These are phyloP conservation scores for Pythium scleroteichum DNA, from an alignment of 352 stramenopile species.

Conservation along the genomic window DNA sequence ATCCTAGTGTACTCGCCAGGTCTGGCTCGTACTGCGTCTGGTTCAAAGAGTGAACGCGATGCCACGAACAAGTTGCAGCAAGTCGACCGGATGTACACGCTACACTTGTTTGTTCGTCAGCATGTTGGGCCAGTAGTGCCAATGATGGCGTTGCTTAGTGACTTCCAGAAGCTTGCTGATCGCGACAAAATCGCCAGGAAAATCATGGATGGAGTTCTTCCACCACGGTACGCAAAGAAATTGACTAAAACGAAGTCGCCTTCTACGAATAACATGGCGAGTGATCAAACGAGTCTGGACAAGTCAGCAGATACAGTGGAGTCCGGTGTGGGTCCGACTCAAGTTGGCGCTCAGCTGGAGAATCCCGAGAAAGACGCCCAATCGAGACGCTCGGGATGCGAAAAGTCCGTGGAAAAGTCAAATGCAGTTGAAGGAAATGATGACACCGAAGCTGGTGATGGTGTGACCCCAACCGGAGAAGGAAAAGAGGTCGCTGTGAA, in stretches of 20 bases:
- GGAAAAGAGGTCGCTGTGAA: too few relatives aligned
- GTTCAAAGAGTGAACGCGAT: conserved; percentile 39
- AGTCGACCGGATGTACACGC: conserved; percentile 67
- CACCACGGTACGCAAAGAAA: conserved; percentile 1
- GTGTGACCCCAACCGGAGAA: too few relatives aligned
- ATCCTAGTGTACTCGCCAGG: conserved; percentile 25
- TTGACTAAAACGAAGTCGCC: background rate
- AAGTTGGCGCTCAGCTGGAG: too few relatives aligned
- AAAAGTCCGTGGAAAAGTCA: too few relatives aligned
- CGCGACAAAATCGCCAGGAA: background rate
- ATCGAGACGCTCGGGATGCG: too few relatives aligned
- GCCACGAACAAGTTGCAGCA: conserved; percentile 55
- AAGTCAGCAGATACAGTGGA: too few relatives aligned
- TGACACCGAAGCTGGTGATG: too few relatives aligned
- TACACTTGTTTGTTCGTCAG: conserved; percentile 39
- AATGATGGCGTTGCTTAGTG: conserved; percentile 24
- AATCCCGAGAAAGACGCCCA: too few relatives aligned
- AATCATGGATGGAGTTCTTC: conserved; percentile 21
- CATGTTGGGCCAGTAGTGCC: conserved; percentile 22
- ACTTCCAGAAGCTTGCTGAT: conserved; percentile 19
- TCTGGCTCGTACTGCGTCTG: conserved; percentile 4
- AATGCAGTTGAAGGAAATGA: too few relatives aligned
- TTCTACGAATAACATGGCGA: too few relatives aligned
- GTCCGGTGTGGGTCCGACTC: too few relatives aligned
- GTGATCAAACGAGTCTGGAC: too few relatives aligned